Evolutionary conservation across 2,329 filamentous ascomycete species (phyloP), one percentile per base, ranked within the genome.

Genomic region (Hypoxylon sp.): DNA sequence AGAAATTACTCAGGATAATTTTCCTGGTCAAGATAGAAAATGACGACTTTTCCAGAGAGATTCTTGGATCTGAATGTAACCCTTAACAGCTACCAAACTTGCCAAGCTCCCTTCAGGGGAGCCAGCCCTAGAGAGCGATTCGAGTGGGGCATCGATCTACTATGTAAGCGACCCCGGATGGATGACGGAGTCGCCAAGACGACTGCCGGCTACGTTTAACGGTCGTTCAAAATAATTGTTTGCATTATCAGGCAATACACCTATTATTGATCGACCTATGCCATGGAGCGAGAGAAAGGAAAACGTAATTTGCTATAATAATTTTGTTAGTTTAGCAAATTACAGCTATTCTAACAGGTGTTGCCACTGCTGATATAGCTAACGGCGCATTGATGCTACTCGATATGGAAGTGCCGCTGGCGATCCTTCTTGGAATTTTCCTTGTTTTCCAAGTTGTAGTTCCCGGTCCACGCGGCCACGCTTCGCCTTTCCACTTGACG

Each of bases 181-280:
- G 50, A 67, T 68, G 64, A 68, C 53, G 54, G 57, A 59, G 56
- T 50, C 44, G 57, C 65, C 68, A 68, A 68, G 68, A 47, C 68
- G 56, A 48, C 52, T 67, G 50, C 48, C 57, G 53, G 66, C 50
- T 51, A 15, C 35, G 4, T 19, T 65, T n/a, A 47, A 57, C 53
- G 24, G 17, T 59, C 35, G 46, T 19, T 47, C 13, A 60, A 46
- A n/a, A 17, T 31, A 42, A 44, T 46, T 50, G 11, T 56, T 15
- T 13, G 13, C 19, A 27, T 31, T 2, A 19, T 13, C 6, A 11
- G 3, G 10, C 31, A 21, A 31, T 35, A 19, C 11, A 19, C 7
- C 29, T 35, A 21, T 10, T 10, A 3, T 51, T 51, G 17, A 21
- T 4, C 39, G 3, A 2, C 15, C 39, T 21, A 11, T 6, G 17